A percentile compares a stretch with the other conserved stretches of the same genome.
phyloP scores from a whole-genome alignment of 2,329 filamentous ascomycete species.

The Colletotrichum musicola region DNA sequence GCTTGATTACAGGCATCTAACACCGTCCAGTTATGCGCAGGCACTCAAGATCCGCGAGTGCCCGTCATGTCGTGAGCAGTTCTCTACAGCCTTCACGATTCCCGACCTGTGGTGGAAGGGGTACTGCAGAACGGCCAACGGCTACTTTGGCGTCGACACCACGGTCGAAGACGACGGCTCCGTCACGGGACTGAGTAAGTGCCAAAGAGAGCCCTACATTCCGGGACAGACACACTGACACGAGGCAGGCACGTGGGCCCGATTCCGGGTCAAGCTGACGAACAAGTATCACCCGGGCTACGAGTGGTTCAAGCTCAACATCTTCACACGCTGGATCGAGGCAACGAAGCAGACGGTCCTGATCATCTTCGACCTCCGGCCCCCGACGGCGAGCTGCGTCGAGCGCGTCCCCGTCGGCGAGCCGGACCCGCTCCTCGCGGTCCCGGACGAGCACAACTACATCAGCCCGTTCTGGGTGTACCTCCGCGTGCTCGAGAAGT shows the following conservation, averaged over 20 bases:
- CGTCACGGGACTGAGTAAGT: conserved; percentile 41
- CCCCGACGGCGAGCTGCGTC: conserved; percentile 15
- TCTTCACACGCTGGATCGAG: conserved; percentile 46
- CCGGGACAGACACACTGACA: not conserved
- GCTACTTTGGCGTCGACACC: conserved; percentile 52
- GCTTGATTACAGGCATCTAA: not conserved
- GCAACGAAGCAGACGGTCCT: conserved; percentile 43
- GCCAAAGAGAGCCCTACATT: not conserved
- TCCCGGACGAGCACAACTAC: conserved; percentile 8
- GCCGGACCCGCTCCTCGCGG: conserved; percentile 10
- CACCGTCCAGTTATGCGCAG: conserved; percentile 44
- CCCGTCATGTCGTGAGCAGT: conserved; percentile 41
- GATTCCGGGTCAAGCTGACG: conserved; percentile 47
- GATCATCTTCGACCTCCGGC: conserved; percentile 48
- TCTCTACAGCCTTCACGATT: conserved; percentile 45
- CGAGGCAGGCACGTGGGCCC: conserved; percentile 48
- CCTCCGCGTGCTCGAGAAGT: conserved; percentile 44
- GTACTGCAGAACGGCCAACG: conserved; percentile 51
- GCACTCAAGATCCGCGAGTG: conserved; percentile 49
- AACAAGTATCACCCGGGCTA: conserved; percentile 41
- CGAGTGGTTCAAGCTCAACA: conserved; percentile 52
- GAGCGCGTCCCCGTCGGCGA: conserved; percentile 20
- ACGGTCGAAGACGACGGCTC: conserved; percentile 33
- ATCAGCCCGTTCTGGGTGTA: conserved; percentile 55
- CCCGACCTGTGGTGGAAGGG: conserved; percentile 53